Base-by-base conservation (phyloP, 2,329 filamentous ascomycete species). In the Scytalidium lignicola region DNA sequence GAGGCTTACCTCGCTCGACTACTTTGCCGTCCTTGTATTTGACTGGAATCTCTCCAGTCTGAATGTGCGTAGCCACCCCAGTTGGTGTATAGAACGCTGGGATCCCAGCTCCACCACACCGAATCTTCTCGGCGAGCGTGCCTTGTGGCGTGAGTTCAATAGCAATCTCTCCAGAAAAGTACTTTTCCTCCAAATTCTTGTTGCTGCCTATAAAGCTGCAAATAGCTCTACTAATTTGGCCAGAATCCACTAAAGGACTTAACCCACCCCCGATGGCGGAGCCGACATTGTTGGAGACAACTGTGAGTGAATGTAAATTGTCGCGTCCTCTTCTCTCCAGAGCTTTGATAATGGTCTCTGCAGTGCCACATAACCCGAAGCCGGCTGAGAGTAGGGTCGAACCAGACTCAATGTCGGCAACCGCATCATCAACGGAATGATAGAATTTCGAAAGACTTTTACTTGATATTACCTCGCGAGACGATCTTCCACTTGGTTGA, bases 11-110 rank as follows among this genome's bases (percentile, higher is more conserved):
- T 55, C 75, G 78, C 65, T 88, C 79, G 1, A 86, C n/a, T n/a
- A n/a, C n/a, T n/a, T n/a, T n/a, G n/a, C n/a, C n/a, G n/a, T n/a
- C n/a, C n/a, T n/a, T n/a, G n/a, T n/a, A n/a, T n/a, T n/a, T n/a
- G n/a, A n/a, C n/a, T n/a, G n/a, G 69, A 3, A 86, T 76, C 1
- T 56, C 58, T 3, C 56, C 37, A 43, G 54, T 58, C 12, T 55
- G 54, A 4, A 53, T 60, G 4, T 51, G 52, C 43, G 55, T 41
- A 46, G 85, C 78, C 23, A 79, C 80, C 48, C 82, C 88, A 0
- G 88, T 89, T 0, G 87, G 83, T 0, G 88, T 91, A 62, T 83
- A 93, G 64, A 93, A 91, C 0, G 87, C 87, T 1, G 87, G 86
- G 45, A 91, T 89, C 8, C 87, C 87, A 20, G 85, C 84, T 3